Evolutionary conservation across 352 stramenopile species (phyloP).

Genomic region (Phytophthora syringae): DNA sequence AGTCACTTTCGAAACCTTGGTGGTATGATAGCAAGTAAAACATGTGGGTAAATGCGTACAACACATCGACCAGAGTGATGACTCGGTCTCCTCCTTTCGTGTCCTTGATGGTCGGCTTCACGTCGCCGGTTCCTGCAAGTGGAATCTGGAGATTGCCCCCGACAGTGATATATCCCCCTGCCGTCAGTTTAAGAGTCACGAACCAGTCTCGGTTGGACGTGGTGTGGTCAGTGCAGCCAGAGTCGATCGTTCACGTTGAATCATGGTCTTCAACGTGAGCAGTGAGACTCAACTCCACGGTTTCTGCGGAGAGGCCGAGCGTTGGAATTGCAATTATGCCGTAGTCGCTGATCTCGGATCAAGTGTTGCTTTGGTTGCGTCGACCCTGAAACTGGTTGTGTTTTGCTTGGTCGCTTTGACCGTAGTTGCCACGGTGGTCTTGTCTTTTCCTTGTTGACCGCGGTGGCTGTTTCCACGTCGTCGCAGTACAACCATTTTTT

Average conservation of each 20-base stretch:
- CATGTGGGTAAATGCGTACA: background rate
- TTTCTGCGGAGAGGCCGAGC: background rate
- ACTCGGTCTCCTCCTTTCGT: background rate
- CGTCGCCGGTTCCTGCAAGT: too few species aligned
- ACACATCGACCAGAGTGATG: too few species aligned
- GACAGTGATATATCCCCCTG: too few species aligned
- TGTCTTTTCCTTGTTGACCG: too few species aligned
- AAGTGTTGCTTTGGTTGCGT: background rate
- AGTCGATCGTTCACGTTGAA: background rate
- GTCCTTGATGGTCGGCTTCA: too few species aligned
- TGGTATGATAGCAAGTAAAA: constrained; percentile 14
- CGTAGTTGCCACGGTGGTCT: too few species aligned
- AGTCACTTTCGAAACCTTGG: constrained; percentile 15
- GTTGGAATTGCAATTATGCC: constrained; percentile 19
- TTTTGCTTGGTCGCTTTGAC: too few species aligned
- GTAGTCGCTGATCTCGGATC: constrained; percentile 4
- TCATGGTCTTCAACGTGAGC: background rate
- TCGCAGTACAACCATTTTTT: too few species aligned
- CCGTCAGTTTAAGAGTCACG: too few species aligned
- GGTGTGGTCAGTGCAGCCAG: background rate
- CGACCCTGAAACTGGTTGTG: constrained; percentile 9
- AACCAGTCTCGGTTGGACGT: background rate
- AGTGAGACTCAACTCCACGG: constrained; percentile 1
- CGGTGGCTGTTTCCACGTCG: too few species aligned
- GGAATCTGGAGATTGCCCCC: too few species aligned